Evolutionary conservation across 164 flowering plant genomes (phyloP).

Genomic region (Santalum album): DNA sequence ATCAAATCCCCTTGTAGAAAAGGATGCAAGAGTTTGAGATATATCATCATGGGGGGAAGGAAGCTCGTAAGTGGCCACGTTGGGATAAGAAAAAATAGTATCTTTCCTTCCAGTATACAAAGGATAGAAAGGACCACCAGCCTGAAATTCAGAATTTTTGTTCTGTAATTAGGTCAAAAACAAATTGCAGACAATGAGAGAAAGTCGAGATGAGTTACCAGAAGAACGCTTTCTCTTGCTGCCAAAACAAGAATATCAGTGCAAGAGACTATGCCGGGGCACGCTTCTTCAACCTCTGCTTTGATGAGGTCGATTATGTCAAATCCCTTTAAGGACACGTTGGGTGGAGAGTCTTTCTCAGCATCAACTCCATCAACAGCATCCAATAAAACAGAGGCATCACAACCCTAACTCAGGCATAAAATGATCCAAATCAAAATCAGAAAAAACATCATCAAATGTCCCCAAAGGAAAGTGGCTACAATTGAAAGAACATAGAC

Average conservation of each 20-base stretch:
- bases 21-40: conserved; percentile 18
- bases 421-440: not conserved
- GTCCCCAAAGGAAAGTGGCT: too few relatives aligned
- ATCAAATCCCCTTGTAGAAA: conserved; percentile 34
- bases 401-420: conserved; percentile 38
- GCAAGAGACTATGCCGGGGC: conserved; percentile 60
- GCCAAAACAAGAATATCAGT: conserved; percentile 56
- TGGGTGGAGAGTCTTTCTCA: conserved; percentile 43
- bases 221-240: conserved; percentile 41
- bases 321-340: conserved; percentile 35
- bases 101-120: conserved; percentile 50
- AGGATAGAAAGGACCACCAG: conserved; percentile 62
- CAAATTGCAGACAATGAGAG: too few relatives aligned
- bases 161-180: too few relatives aligned
- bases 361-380: conserved; percentile 17
- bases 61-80: conserved; percentile 27
- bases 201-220: conserved; percentile 16
- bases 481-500: too few relatives aligned
- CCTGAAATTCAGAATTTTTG: conserved; percentile 16
- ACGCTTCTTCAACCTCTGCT: conserved; percentile 31
- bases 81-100: conserved; percentile 17
- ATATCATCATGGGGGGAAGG: conserved; percentile 36
- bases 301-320: conserved; percentile 39
- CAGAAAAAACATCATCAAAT: not conserved
- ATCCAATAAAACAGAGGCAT: conserved; percentile 49